phyloP scores from a whole-genome alignment of 805 yeast species.

The Zygosaccharomyces lentus region DNA sequence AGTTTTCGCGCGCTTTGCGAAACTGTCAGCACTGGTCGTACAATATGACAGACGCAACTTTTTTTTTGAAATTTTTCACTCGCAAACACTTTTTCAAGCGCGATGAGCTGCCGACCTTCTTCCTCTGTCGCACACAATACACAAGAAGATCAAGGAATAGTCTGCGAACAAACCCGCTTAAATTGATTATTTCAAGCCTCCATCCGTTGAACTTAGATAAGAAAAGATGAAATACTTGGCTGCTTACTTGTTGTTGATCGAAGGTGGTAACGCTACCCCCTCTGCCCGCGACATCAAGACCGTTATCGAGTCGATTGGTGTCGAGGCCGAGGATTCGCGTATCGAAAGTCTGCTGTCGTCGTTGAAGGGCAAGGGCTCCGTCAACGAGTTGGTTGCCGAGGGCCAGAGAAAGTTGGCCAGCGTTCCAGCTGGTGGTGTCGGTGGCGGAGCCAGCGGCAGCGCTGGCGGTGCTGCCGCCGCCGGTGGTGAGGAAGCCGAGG shows the following conservation, averaged over 20 bases:
- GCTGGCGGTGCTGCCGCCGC: conserved; percentile 52
- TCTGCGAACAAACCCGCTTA: conserved; percentile 37
- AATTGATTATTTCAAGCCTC: conserved; percentile 35
- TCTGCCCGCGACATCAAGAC: conserved; percentile 70
- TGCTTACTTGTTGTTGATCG: conserved; percentile 84
- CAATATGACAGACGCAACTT: conserved; percentile 15
- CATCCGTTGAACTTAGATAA: conserved; percentile 8
- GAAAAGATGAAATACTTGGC: conserved; percentile 78
- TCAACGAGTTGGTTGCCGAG: conserved; percentile 67
- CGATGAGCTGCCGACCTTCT: not conserved
- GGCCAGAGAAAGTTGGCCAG: conserved; percentile 79
- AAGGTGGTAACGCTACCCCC: conserved; percentile 83
- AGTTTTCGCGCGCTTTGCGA: conserved; percentile 11
- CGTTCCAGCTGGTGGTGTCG: conserved; percentile 81
- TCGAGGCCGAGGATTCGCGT: conserved; percentile 76
- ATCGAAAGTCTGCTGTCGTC: conserved; percentile 65
- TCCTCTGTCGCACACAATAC: not conserved
- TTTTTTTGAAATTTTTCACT: conserved; percentile 5
- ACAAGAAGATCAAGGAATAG: conserved; percentile 33
- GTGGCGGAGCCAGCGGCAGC: conserved; percentile 56
- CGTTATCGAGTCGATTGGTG: conserved; percentile 70
- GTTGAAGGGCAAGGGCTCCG: conserved; percentile 68
- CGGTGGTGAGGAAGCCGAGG: conserved; percentile 52
- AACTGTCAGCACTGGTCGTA: conserved; percentile 17
- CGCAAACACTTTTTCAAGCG: not conserved